Evolutionary conservation across 1,284 basidiomycete genomes (phyloP).

Genomic region (Trichosporon sp.): DNA sequence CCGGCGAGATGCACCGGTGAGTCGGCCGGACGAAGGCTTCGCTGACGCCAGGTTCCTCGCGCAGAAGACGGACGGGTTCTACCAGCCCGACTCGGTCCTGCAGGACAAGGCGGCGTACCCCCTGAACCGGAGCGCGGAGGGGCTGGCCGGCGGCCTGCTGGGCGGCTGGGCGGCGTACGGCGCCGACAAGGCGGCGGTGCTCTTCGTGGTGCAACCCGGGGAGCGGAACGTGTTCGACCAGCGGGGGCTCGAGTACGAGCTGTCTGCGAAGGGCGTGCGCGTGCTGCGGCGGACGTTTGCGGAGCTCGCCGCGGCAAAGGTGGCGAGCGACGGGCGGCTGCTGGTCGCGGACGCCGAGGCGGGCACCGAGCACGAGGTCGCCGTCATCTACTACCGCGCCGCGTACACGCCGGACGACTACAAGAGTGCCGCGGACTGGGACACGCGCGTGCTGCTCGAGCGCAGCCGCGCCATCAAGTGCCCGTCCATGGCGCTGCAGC

Average conservation of each 20-base stretch:
- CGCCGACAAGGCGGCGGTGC: slow-evolving; percentile 50
- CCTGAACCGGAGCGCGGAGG: slow-evolving; percentile 65
- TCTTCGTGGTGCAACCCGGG: slow-evolving; percentile 82
- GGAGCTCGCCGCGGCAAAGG: slow-evolving; percentile 57
- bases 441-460: slow-evolving; percentile 70
- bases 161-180: slow-evolving; percentile 72
- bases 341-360: slow-evolving; percentile 50
- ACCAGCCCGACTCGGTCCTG: slow-evolving; percentile 62
- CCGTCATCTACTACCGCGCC: slow-evolving; percentile 79
- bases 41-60: slow-evolving; percentile 59
- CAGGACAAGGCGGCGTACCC: slow-evolving; percentile 61
- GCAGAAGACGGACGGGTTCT: slow-evolving; percentile 56
- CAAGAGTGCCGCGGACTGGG: slow-evolving; percentile 58
- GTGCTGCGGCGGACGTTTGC: slow-evolving; percentile 70
- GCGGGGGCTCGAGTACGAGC: slow-evolving; percentile 76
- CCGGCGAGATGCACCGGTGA: slow-evolving; percentile 73
- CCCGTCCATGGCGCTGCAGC: slow-evolving; percentile 81
- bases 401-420: slow-evolving; percentile 86
- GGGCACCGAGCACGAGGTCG: slow-evolving; percentile 58
- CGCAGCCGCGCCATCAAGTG: slow-evolving; percentile 84
- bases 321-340: slow-evolving; percentile 54
- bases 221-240: slow-evolving; percentile 99
- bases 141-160: slow-evolving; percentile 70
- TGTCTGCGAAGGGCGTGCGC: slow-evolving; percentile 62
- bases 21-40: not conserved